Base-by-base conservation (phyloP, 176 grass and related monocot species). In the Phoenix roebelenii region DNA sequence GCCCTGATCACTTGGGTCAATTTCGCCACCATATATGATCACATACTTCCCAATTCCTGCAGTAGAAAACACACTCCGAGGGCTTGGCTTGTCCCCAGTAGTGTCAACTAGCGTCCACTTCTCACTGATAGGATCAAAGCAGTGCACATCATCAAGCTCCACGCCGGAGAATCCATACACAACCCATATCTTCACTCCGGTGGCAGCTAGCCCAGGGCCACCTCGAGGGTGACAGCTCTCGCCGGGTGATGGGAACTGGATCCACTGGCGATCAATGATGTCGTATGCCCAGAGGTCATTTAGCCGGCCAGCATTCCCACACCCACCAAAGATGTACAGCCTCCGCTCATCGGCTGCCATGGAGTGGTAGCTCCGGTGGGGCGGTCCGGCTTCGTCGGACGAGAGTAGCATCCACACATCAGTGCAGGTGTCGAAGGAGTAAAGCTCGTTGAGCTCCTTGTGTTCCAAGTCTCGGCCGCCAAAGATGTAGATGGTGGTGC, bases 281-380 rank as follows among this genome's bases (percentile, higher is more conserved):
- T 89, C 71, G 59, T 83, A 89, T 16, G 71, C 74, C 90, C 90
- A 89, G 19, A 89, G 63, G 72, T 95, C 85, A 32, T 95, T 95
- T 1, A 95, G 78, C 71, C 90, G 74, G 7, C 85, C 85, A 0
- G 79, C 71, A 49, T 84, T 72, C 19, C 85, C 90, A 25, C 90
- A 95, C 0, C 90, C 85, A 16, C 85, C 90, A 20, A 95, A 89
- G 9, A 95, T 67, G 65, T 89, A 95, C 25, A 86, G 82, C 16
- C 64, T 20, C 6, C 5, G 58, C 2, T 70, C 67, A 30, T 95
- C 90, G 3, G 83, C 70, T 1, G 76, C 72, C 85, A 84, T 87
- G 16, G 85, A 95, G 56, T 95, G 90, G 72, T 89, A 95, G 79
- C 90, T 95, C 64, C 86, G 73, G 67, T 74, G 82, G 3, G 90